A percentile compares a stretch with the other conserved stretches of the same genome.
Conservation (phyloP, 1,139 yeast species). For the Lodderomyces parapsilosis region DNA sequence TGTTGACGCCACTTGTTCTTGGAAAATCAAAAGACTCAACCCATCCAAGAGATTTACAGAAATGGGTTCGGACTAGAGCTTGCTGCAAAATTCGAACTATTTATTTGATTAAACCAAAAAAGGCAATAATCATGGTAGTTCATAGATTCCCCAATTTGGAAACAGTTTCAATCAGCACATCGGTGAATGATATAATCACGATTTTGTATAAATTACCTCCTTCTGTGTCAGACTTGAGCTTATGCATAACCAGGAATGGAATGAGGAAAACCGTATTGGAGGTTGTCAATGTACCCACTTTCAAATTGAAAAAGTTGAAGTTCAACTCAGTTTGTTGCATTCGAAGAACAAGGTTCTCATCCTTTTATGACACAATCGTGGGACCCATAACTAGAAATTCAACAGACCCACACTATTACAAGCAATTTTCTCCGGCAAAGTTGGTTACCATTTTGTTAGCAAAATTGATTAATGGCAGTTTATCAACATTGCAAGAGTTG, state of each 20-base stretch:
- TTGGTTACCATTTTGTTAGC: not conserved
- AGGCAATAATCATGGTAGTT: not conserved
- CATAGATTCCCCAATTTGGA: constrained; percentile 4
- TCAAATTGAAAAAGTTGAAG: constrained; percentile 8
- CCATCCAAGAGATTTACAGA: not conserved
- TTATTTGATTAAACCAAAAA: not conserved
- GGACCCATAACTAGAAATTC: not conserved
- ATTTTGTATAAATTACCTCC: constrained; percentile 8
- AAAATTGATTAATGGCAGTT: constrained; percentile 1
- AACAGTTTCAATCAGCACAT: not conserved
- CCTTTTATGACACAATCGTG: not conserved
- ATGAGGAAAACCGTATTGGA: not conserved
- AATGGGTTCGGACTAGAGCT: not conserved
- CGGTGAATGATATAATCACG: not conserved
- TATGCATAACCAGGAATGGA: not conserved
- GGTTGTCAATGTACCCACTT: not conserved
- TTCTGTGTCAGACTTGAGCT: constrained; percentile 8
- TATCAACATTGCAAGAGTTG: constrained; percentile 6
- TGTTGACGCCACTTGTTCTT: constrained; percentile 14
- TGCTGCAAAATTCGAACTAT: constrained; percentile 2
- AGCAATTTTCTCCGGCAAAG: not conserved
- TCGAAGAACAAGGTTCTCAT: not conserved
- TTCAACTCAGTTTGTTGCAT: constrained; percentile 7
- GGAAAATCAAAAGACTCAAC: not conserved
- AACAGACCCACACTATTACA: not conserved